Conservation (phyloP, 176 grass and related monocot species). For the Sorghum bicolor region DNA sequence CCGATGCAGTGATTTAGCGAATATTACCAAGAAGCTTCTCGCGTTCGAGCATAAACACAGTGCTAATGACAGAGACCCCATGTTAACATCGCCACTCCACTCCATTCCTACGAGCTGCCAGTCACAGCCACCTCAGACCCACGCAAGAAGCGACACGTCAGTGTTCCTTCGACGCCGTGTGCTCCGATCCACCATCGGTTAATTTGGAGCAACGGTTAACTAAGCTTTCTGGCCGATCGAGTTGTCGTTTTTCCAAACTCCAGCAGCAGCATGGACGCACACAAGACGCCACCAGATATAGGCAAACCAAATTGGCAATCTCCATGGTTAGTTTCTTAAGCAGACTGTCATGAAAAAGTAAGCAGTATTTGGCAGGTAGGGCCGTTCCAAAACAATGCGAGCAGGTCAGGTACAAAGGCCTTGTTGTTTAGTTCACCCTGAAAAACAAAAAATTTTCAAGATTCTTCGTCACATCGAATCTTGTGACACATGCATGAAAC, state of each 20-base stretch:
- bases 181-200: neutral
- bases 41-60: neutral
- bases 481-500: no score
- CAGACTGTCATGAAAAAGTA: neutral
- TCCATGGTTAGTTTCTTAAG: neutral
- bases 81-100: neutral
- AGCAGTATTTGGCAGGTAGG: neutral
- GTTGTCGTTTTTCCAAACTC: neutral
- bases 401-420: neutral
- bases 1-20: neutral
- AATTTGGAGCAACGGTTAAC: neutral
- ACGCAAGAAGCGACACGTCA: slow-evolving; percentile 12
- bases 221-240: neutral
- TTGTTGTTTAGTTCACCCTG: no score
- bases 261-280: neutral
- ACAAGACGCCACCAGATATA: neutral
- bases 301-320: neutral
- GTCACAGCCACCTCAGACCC: slow-evolving; percentile 11
- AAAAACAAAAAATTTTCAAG: no score
- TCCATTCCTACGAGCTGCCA: neutral
- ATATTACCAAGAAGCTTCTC: neutral
- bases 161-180: neutral
- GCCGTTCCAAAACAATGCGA: neutral
- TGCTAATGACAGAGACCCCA: neutral
- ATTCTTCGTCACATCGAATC: no score